Percentiles rank a stretch among this genome's conserved stretches.
These are phyloP conservation scores for Micractinium conductrix DNA, from an alignment of 139 green algal genomes.

Conservation along the genomic window DNA sequence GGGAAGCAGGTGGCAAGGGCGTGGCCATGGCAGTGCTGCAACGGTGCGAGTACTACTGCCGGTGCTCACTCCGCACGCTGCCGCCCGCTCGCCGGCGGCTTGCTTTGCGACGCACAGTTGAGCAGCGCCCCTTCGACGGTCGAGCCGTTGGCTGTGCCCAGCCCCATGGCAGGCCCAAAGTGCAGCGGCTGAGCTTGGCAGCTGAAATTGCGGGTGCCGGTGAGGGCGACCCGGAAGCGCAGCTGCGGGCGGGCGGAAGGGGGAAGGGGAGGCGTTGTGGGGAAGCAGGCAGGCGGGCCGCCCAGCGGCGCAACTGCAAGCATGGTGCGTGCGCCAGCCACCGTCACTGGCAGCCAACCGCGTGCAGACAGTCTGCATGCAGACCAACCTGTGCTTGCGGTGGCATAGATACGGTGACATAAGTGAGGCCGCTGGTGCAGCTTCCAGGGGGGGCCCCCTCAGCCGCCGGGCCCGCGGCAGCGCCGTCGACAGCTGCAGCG, in stretches of 20 bases:
- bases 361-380: not conserved
- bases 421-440: not conserved
- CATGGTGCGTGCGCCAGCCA: not conserved
- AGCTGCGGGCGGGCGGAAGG: not conserved
- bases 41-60: too few relatives aligned
- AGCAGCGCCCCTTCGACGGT: not conserved
- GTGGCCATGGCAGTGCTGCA: too few relatives aligned
- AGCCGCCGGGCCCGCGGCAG: not conserved
- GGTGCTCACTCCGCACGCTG: too few relatives aligned
- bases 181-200: not conserved
- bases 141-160: not conserved
- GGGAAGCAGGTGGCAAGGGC: too few relatives aligned
- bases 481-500: too few relatives aligned
- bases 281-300: not conserved
- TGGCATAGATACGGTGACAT: conserved; percentile 6
- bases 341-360: not conserved
- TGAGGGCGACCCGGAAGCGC: too few relatives aligned
- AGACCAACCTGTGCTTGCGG: not conserved
- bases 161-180: not conserved
- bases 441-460: not conserved
- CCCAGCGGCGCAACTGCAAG: not conserved
- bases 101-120: too few relatives aligned
- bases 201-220: not conserved
- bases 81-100: too few relatives aligned
- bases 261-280: not conserved